A percentile compares a stretch with the other conserved stretches of the same genome.
Evolutionary conservation across 129 eudicot genomes (phyloP).

Genomic region (Arctium lappa): DNA sequence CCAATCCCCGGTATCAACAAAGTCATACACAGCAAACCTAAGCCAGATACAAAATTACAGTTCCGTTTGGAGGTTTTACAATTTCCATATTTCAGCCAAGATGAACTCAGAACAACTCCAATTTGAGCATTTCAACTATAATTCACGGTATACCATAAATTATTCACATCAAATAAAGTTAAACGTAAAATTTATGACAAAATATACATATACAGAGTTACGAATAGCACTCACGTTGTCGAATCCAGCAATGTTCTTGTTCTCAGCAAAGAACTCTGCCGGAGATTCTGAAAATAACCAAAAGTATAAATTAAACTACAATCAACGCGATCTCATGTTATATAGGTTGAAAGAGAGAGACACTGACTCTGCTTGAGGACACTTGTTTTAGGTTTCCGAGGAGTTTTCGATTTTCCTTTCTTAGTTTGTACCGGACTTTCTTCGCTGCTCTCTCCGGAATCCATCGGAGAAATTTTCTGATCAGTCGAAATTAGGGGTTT

Average conservation of each 20-base stretch:
- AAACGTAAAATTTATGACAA: background rate
- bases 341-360: background rate
- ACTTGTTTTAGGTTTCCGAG: conserved; percentile 63
- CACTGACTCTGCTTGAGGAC: conserved; percentile 81
- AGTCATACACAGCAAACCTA: background rate
- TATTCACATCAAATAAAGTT: background rate
- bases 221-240: conserved; percentile 65
- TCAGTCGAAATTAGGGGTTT: conserved; percentile 27
- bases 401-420: conserved; percentile 68
- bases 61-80: background rate
- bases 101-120: conserved; percentile 1
- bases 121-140: background rate
- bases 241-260: conserved; percentile 93
- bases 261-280: conserved; percentile 96
- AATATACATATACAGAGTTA: background rate
- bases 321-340: background rate
- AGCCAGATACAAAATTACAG: background rate
- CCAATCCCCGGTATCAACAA: background rate
- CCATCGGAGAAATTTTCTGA: conserved; percentile 37
- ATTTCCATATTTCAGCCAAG: background rate
- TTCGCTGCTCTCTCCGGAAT: conserved; percentile 60
- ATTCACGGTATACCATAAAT: background rate
- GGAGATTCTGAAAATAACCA: conserved; percentile 67
- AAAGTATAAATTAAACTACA: background rate
- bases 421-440: conserved; percentile 60